phyloP scores from a whole-genome alignment of 2,329 filamentous ascomycete genomes.

The Eutypella sp. region DNA sequence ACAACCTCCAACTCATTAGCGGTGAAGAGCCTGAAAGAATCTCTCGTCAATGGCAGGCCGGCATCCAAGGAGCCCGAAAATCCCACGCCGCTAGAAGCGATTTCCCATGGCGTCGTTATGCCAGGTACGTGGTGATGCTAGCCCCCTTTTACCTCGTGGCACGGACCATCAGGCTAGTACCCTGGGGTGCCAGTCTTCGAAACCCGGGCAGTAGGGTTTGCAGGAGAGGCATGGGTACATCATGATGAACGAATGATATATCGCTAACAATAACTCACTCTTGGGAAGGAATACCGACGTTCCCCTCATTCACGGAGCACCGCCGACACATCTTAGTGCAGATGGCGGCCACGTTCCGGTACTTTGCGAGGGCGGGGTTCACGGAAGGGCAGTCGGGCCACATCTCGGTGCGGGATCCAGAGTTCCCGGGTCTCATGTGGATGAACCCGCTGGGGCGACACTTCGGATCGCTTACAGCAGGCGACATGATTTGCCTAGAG shows the following conservation, averaged over 20 bases:
- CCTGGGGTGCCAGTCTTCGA: no score
- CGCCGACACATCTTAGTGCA: conserved; percentile 61
- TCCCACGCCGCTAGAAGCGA: conserved; percentile 30
- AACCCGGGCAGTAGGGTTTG: background rate
- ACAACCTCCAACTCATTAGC: conserved; percentile 11
- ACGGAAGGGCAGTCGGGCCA: conserved; percentile 62
- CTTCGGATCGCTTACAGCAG: conserved; percentile 59
- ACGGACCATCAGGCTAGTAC: no score
- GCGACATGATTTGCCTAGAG: conserved; percentile 64
- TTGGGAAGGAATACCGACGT: conserved; percentile 36
- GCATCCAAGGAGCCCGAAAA: conserved; percentile 12
- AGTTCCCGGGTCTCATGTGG: conserved; percentile 42
- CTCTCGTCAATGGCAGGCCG: conserved; percentile 6
- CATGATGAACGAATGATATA: background rate
- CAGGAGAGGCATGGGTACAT: no score
- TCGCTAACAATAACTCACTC: background rate
- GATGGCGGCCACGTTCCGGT: conserved; percentile 64
- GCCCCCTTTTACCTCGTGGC: no score
- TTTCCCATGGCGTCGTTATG: conserved; percentile 30
- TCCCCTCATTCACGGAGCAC: conserved; percentile 36
- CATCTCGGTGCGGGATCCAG: conserved; percentile 26
- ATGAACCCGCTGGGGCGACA: conserved; percentile 63
- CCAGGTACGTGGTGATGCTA: conserved; percentile 15
- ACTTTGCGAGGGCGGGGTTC: conserved; percentile 61
- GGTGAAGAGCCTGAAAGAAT: conserved; percentile 12